phyloP scores from a whole-genome alignment of 371 early-diverging fungal species.

The Apophysomyces sp. region DNA sequence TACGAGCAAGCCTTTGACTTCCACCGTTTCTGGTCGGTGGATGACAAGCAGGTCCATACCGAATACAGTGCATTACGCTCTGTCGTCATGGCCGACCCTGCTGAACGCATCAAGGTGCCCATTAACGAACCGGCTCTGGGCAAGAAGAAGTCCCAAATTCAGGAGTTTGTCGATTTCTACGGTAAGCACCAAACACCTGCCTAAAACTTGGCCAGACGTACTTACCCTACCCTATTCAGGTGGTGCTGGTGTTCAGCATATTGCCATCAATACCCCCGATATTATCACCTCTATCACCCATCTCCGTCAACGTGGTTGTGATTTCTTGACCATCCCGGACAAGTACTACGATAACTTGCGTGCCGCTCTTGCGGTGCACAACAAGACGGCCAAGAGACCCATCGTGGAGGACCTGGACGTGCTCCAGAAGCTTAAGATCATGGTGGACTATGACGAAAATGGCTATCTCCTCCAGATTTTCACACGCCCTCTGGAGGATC shows the following conservation, averaged over 20 bases:
- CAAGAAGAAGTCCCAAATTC: constrained; percentile 93
- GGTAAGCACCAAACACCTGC: constrained; percentile 47
- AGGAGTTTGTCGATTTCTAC: constrained; percentile 96
- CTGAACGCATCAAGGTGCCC: constrained; percentile 93
- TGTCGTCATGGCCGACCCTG: constrained; percentile 94
- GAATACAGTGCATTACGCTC: constrained; percentile 94
- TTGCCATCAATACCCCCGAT: constrained; percentile 88
- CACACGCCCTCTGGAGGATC: constrained; percentile 92
- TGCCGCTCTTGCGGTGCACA: constrained; percentile 57
- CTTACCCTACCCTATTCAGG: constrained; percentile 6
- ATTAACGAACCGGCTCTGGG: constrained; percentile 98
- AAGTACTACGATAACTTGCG: constrained; percentile 90
- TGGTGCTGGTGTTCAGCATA: constrained; percentile 94
- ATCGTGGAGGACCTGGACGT: constrained; percentile 81
- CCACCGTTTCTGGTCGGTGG: constrained; percentile 98
- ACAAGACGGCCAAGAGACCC: constrained; percentile 62
- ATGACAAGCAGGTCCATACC: constrained; percentile 95
- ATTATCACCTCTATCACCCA: constrained; percentile 82
- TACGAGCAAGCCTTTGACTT: constrained; percentile 90
- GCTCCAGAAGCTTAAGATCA: constrained; percentile 83
- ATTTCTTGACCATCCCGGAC: constrained; percentile 86
- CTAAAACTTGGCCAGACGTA: too few relatives aligned
- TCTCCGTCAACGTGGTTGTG: constrained; percentile 85
- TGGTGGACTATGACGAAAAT: constrained; percentile 95
- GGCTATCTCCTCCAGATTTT: constrained; percentile 96